A percentile compares a stretch with the other conserved stretches of the same genome.
phyloP scores from a whole-genome alignment of 345 rosid species.

The Eucalyptus pauciflora region DNA sequence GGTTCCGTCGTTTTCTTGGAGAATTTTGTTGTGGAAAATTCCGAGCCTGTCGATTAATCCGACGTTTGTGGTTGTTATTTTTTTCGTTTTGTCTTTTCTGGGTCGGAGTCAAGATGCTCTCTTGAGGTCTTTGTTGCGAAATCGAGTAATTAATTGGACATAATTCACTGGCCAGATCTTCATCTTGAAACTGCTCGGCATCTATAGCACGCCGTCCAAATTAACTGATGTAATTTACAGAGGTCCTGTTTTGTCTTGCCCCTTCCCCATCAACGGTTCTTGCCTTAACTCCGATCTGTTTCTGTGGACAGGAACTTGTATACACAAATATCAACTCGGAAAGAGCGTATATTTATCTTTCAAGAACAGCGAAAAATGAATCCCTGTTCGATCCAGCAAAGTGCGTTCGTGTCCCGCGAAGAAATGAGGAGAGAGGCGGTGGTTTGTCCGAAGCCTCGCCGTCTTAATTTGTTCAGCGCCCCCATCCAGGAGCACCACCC shows the following conservation, averaged over 20 bases:
- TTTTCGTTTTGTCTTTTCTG: background rate
- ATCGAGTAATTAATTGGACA: background rate
- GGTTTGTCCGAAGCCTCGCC: constrained; percentile 75
- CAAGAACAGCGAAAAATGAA: constrained; percentile 25
- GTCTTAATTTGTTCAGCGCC: constrained; percentile 23
- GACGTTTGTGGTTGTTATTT: background rate
- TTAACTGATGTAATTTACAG: background rate
- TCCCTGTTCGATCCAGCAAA: constrained; percentile 51
- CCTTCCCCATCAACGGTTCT: background rate
- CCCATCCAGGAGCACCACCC: constrained; percentile 27
- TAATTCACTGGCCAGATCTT: constrained; percentile 13
- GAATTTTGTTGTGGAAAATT: background rate
- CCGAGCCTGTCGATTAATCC: background rate
- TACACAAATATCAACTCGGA: background rate
- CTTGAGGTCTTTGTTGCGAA: background rate
- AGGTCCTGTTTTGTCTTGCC: background rate
- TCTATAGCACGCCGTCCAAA: background rate
- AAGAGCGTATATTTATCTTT: background rate
- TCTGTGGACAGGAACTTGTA: background rate
- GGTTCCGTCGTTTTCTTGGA: background rate
- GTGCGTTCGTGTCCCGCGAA: constrained; percentile 30
- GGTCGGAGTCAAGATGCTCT: background rate
- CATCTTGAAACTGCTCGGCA: background rate
- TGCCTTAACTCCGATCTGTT: background rate
- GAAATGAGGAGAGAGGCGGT: constrained; percentile 43